phyloP scores from a whole-genome alignment of 2,329 filamentous ascomycete species.

The Clathrospora elynae region DNA sequence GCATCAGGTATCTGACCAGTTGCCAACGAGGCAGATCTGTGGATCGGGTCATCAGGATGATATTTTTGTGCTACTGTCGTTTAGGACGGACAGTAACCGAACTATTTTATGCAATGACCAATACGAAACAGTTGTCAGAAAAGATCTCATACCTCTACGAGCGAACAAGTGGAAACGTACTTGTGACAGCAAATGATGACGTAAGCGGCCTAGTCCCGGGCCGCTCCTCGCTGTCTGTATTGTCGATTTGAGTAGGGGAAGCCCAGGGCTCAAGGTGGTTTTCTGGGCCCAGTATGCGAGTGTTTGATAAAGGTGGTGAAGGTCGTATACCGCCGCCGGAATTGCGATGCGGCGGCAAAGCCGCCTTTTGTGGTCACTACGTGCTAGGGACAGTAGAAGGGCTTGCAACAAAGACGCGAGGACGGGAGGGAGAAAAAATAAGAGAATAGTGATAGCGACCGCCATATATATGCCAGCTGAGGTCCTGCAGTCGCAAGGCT shows the following conservation, averaged over 20 bases:
- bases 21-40: conserved; percentile 1
- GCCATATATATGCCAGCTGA: not conserved
- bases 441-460: not conserved
- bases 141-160: too few relatives aligned
- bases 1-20: not conserved
- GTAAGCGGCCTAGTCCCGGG: not conserved
- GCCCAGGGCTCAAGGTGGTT: not conserved
- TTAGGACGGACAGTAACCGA: conserved; percentile 1
- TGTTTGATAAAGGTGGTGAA: not conserved
- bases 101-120: conserved; percentile 1
- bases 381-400: too few relatives aligned
- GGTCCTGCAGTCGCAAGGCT: not conserved
- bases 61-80: not conserved
- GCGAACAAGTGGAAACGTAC: not conserved
- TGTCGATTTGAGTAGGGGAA: not conserved
- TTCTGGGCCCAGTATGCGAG: not conserved
- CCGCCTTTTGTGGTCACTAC: too few relatives aligned
- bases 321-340: too few relatives aligned
- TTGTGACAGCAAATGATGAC: not conserved
- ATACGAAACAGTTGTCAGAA: not conserved
- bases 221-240: not conserved
- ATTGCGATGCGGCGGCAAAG: too few relatives aligned
- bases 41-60: conserved; percentile 2
- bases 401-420: too few relatives aligned
- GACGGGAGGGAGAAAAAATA: not conserved